Percentiles rank a stretch among this genome's conserved stretches.
phyloP scores from a whole-genome alignment of 1,284 basidiomycete genomes.

The Ceratobasidium sp. region DNA sequence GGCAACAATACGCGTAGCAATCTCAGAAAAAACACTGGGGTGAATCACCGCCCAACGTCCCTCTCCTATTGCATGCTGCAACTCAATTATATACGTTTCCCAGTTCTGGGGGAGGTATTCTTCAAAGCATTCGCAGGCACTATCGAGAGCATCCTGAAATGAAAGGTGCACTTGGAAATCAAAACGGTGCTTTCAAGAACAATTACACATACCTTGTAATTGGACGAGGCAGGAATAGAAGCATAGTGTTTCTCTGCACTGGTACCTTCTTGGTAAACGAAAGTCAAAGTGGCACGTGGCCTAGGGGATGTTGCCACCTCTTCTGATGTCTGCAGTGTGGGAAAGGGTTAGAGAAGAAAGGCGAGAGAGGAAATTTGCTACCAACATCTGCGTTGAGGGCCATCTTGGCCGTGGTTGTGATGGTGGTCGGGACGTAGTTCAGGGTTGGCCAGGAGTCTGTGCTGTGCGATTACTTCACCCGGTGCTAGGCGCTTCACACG shows the following conservation, averaged over 20 bases:
- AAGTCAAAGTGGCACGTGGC: background rate
- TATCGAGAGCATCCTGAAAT: slow-evolving; percentile 27
- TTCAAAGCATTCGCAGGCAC: slow-evolving; percentile 37
- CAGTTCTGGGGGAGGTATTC: slow-evolving; percentile 23
- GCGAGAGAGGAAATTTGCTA: background rate
- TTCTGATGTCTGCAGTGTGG: background rate
- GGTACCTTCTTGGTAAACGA: slow-evolving; percentile 8
- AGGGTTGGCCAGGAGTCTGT: background rate
- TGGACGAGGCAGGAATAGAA: slow-evolving; percentile 14
- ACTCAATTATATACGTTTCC: slow-evolving; percentile 23
- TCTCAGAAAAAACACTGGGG: slow-evolving; percentile 16
- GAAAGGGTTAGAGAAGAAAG: background rate
- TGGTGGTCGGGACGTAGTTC: background rate
- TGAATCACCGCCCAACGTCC: slow-evolving; percentile 40
- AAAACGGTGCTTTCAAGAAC: background rate
- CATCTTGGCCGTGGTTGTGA: background rate
- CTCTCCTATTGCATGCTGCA: slow-evolving; percentile 33
- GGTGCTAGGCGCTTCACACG: background rate
- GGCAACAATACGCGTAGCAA: background rate
- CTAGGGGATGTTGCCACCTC: slow-evolving; percentile 3
- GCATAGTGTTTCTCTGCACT: slow-evolving; percentile 21
- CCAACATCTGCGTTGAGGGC: slow-evolving; percentile 6
- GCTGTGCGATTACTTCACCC: slow-evolving; percentile 11
- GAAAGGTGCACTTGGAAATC: background rate
- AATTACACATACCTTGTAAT: slow-evolving; percentile 12